Base-by-base conservation (phyloP, 2,329 filamentous ascomycete species). In the Alternaria triticina region DNA sequence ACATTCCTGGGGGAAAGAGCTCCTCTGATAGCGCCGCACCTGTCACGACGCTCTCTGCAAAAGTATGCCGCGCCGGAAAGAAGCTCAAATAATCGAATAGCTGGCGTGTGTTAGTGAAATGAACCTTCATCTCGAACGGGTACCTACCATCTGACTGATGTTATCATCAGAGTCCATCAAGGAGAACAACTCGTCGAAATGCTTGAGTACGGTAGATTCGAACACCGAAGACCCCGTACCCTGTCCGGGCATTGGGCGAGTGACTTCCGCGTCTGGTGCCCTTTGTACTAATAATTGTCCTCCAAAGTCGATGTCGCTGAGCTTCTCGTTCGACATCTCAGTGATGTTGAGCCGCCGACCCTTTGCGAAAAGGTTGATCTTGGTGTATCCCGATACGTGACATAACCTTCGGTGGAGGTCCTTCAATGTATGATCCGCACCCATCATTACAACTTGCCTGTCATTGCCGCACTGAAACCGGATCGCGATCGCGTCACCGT, bases 141-240 rank as follows among this genome's bases (percentile, higher is more conserved):
- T 40, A 64, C 69, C 60, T 56, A 74, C 74, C 68, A 70, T 59
- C 60, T 70, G 68, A 61, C 79, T 81, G 15, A 74, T 74, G 3
- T 59, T 57, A 61, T 94, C 89, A 47, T 92, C 87, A 81, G 94
- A 87, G 67, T 89, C 88, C 57, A 98, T 84, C 72, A 95, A 91
- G 46, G 88, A 87, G 85, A 96, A 97, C 23, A 99, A 82, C 64
- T 95, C 89, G 57, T 92, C 87, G 73, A 97, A 97, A 77, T 96
- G 92, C 61, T 89, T 86, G 69, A 96, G 83, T 22, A 98, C 89
- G 71, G 95, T 92, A 12, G 88, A 85, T 75, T 98, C 93, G 3
- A 98, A 84, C 2, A 86, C 83, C 74, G 65, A 82, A 70, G 25
- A 84, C 75, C 60, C 66, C 25, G 64, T 58, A 30, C 57, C 64